A percentile compares a stretch with the other conserved stretches of the same genome.
Evolutionary conservation across 495 filamentous ascomycete genomes (phyloP).

Genomic region (Aspergillus taichungensis): DNA sequence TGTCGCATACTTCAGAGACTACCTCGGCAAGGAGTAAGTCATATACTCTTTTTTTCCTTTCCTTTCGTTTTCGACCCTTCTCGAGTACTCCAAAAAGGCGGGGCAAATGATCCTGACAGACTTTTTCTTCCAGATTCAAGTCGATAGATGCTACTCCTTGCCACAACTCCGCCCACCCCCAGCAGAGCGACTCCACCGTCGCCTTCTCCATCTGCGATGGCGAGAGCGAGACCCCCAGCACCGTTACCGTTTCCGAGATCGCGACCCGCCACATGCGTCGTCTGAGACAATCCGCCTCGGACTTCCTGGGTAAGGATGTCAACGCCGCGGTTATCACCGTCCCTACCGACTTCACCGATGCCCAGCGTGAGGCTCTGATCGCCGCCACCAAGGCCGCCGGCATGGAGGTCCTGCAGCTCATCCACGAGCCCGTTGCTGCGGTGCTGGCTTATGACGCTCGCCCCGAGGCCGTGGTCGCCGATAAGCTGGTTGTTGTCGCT

Average conservation of each 20-base stretch:
- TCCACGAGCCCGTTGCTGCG: slow-evolving; percentile 87
- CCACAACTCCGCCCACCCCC: slow-evolving; percentile 86
- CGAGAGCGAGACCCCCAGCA: slow-evolving; percentile 56
- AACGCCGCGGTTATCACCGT: slow-evolving; percentile 89
- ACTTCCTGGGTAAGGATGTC: slow-evolving; percentile 86
- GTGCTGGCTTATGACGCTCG: slow-evolving; percentile 88
- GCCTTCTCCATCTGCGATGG: slow-evolving; percentile 80
- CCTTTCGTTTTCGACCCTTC: background rate
- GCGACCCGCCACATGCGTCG: slow-evolving; percentile 80
- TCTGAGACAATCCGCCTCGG: slow-evolving; percentile 72
- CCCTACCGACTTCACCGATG: slow-evolving; percentile 84
- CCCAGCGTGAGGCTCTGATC: slow-evolving; percentile 71
- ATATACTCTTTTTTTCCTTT: background rate
- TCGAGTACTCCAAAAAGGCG: too few relatives aligned
- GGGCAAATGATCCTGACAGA: slow-evolving; percentile 1
- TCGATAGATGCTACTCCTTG: slow-evolving; percentile 92
- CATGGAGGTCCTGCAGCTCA: slow-evolving; percentile 83
- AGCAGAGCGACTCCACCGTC: slow-evolving; percentile 61
- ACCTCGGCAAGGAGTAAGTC: slow-evolving; percentile 78
- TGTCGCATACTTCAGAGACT: slow-evolving; percentile 91
- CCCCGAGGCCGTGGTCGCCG: slow-evolving; percentile 59
- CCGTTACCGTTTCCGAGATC: slow-evolving; percentile 73
- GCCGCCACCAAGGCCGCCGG: slow-evolving; percentile 72
- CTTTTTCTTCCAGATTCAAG: slow-evolving; percentile 54
- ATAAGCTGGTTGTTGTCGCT: slow-evolving; percentile 87